Evolutionary conservation across 208 protist species (phyloP).

Genomic region (Leishmania lainsoni): DNA sequence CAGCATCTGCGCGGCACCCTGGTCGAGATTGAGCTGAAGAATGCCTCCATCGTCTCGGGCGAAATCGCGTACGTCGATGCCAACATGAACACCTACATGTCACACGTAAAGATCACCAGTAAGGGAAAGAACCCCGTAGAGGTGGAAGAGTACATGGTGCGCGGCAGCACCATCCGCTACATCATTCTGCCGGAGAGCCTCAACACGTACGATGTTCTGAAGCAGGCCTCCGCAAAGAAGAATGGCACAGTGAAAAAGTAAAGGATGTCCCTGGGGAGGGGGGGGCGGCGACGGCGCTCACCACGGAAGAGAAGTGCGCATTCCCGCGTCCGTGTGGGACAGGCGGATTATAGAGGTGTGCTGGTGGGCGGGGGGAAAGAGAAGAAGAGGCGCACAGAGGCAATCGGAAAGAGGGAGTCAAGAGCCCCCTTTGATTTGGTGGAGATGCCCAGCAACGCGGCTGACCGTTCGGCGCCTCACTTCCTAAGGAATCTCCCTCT

Average conservation of each 20-base stretch:
- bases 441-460: not conserved
- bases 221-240: conserved; percentile 53
- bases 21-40: conserved; percentile 99
- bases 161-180: conserved; percentile 98
- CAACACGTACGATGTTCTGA: conserved; percentile 95
- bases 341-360: too few species aligned
- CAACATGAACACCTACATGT: conserved; percentile 99
- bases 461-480: not conserved
- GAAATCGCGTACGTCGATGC: conserved; percentile 83
- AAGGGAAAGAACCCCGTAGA: conserved; percentile 95
- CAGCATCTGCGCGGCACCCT: conserved; percentile 97
- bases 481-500: not conserved
- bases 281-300: not conserved
- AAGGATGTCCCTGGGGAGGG: too few species aligned
- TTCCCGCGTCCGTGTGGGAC: not conserved
- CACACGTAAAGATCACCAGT: conserved; percentile 97
- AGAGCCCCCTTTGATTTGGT: not conserved
- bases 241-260: conserved; percentile 12
- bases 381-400: too few species aligned
- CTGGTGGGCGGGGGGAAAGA: not conserved
- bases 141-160: conserved; percentile 96
- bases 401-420: not conserved
- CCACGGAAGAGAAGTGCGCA: not conserved
- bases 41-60: conserved; percentile 96
- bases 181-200: conserved; percentile 96